phyloP scores from a whole-genome alignment of 352 stramenopile species.

The Phytophthora pseudosyringae region DNA sequence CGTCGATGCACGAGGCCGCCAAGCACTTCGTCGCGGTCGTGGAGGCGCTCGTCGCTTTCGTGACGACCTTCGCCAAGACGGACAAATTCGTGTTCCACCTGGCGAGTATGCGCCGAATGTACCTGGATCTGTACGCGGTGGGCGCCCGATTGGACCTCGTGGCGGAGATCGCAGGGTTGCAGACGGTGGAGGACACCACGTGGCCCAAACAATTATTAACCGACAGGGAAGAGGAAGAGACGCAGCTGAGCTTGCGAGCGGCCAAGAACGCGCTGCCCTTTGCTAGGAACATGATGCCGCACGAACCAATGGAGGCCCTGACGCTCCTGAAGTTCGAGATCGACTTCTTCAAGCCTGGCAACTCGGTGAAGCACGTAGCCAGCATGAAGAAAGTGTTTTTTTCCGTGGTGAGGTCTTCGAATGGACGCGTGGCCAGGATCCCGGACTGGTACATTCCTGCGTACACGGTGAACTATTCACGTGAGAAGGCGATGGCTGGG shows the following conservation, averaged over 20 bases:
- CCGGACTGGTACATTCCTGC: slow-evolving; percentile 37
- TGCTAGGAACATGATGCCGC: slow-evolving; percentile 28
- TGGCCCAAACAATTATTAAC: no score
- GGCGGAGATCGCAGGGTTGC: neutral
- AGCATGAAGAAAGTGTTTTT: slow-evolving; percentile 48
- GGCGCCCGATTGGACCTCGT: slow-evolving; percentile 13
- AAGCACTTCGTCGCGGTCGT: no score
- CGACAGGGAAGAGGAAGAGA: slow-evolving; percentile 23
- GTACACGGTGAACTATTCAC: slow-evolving; percentile 28
- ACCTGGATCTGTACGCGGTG: slow-evolving; percentile 15
- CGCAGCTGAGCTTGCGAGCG: slow-evolving; percentile 13
- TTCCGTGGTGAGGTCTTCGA: slow-evolving; percentile 38
- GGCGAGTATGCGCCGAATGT: slow-evolving; percentile 34
- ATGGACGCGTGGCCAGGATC: slow-evolving; percentile 39
- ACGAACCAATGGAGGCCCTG: slow-evolving; percentile 43
- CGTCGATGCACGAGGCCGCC: neutral
- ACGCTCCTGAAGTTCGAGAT: slow-evolving; percentile 48
- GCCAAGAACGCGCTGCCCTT: slow-evolving; percentile 41
- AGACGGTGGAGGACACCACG: slow-evolving; percentile 17
- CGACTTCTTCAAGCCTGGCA: slow-evolving; percentile 34
- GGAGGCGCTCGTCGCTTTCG: slow-evolving; percentile 2
- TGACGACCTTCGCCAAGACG: slow-evolving; percentile 27
- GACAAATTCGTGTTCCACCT: slow-evolving; percentile 29
- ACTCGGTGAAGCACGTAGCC: slow-evolving; percentile 32
- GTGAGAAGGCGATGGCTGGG: slow-evolving; percentile 10